Evolutionary conservation across 768 basidiomycete species (phyloP).

Genomic region (Mycena sanguinolenta): DNA sequence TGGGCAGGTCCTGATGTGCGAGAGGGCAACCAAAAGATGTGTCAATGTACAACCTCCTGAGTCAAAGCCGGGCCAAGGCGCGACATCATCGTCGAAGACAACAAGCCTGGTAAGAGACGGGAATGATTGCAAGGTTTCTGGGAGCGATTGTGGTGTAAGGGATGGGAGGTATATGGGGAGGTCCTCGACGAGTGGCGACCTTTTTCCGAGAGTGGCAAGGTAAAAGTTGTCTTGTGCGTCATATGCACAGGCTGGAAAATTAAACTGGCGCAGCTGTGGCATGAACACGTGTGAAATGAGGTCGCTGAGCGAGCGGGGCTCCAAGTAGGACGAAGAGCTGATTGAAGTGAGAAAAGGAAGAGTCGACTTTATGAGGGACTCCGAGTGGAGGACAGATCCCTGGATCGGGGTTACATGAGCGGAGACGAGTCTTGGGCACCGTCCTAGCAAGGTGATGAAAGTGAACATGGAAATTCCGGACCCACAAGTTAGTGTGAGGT

Average conservation of each 20-base stretch:
- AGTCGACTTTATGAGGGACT: no score
- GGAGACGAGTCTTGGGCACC: neutral
- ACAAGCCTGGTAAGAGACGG: neutral
- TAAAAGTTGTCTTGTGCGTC: neutral
- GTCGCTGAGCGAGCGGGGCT: neutral
- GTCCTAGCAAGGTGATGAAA: neutral
- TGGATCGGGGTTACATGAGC: neutral
- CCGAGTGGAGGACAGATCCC: no score
- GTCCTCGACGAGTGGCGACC: neutral
- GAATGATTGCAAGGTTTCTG: slow-evolving; percentile 41
- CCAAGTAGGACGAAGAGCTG: neutral
- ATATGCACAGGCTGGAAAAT: neutral
- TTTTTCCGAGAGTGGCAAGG: neutral
- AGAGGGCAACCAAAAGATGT: no score
- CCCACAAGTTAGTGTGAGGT: neutral
- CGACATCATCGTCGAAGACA: neutral
- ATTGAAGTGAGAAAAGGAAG: neutral
- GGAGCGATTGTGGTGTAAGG: slow-evolving; percentile 29
- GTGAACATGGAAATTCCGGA: neutral
- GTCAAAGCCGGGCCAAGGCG: no score
- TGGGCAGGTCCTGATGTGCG: no score
- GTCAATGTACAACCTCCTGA: no score
- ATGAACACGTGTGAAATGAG: neutral
- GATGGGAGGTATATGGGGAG: no score
- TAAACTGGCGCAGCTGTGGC: neutral